Percentiles rank a stretch among this genome's conserved stretches.
phyloP scores from a whole-genome alignment of 2,329 filamentous ascomycete species.

The Sarocladium brachiariae region DNA sequence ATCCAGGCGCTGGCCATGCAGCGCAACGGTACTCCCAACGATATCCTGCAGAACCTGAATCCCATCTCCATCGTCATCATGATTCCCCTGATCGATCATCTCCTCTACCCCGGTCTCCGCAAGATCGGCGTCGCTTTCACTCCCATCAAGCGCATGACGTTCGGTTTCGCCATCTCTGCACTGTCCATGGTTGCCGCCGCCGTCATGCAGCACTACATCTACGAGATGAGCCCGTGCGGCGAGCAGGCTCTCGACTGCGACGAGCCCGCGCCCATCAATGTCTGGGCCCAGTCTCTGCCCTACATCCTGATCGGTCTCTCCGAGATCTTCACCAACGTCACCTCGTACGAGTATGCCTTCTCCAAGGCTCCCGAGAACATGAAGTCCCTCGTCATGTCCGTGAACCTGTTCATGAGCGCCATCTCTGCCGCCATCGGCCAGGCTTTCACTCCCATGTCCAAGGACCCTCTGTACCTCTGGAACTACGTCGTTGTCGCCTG shows the following conservation, averaged over 20 bases:
- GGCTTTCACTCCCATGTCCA: slow-evolving; percentile 54
- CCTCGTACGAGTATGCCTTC: slow-evolving; percentile 68
- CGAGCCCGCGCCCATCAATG: slow-evolving; percentile 52
- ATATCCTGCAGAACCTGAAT: slow-evolving; percentile 69
- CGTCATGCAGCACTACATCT: slow-evolving; percentile 56
- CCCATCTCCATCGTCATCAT: slow-evolving; percentile 70
- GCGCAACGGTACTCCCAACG: slow-evolving; percentile 67
- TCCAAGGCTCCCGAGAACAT: slow-evolving; percentile 74
- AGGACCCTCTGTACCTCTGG: slow-evolving; percentile 62
- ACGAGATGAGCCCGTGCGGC: slow-evolving; percentile 56
- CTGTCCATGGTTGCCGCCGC: slow-evolving; percentile 53
- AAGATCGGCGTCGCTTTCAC: slow-evolving; percentile 59
- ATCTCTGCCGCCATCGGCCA: slow-evolving; percentile 65
- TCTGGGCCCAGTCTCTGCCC: slow-evolving; percentile 50
- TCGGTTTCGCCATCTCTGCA: slow-evolving; percentile 60
- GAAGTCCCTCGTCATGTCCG: slow-evolving; percentile 65
- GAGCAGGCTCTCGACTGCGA: slow-evolving; percentile 37
- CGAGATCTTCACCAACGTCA: slow-evolving; percentile 49
- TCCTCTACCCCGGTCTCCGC: slow-evolving; percentile 63
- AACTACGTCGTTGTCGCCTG: slow-evolving; percentile 61
- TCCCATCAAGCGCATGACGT: slow-evolving; percentile 68
- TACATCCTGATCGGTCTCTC: slow-evolving; percentile 45
- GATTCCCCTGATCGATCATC: slow-evolving; percentile 63
- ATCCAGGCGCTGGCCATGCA: slow-evolving; percentile 61
- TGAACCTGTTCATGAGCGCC: slow-evolving; percentile 66